Percentiles rank a stretch among this genome's conserved stretches.
Conservation (phyloP, 306 rosid genomes). For the Lathyrus oleraceus region DNA sequence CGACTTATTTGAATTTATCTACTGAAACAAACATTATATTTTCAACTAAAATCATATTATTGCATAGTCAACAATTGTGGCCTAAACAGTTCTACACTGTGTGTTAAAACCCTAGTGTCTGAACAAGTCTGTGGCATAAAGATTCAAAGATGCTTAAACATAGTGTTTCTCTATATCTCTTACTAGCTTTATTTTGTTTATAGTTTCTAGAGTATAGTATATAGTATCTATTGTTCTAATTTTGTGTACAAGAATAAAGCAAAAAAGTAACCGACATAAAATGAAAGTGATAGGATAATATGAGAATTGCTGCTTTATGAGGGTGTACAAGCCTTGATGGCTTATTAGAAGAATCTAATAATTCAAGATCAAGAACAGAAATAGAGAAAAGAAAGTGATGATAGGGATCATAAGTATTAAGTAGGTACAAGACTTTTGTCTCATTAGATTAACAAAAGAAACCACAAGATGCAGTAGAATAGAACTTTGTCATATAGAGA, state of each 20-base stretch:
- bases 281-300: constrained; percentile 50
- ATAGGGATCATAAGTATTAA: constrained; percentile 22
- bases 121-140: constrained; percentile 26
- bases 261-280: constrained; percentile 73
- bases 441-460: constrained; percentile 46
- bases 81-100: constrained; percentile 26
- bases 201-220: constrained; percentile 3
- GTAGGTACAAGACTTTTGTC: constrained; percentile 65
- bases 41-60: background rate
- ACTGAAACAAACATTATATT: background rate
- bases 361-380: constrained; percentile 39
- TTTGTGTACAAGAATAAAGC: constrained; percentile 69
- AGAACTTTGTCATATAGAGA: constrained; percentile 50
- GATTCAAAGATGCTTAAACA: constrained; percentile 23
- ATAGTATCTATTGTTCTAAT: constrained; percentile 34
- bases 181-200: background rate
- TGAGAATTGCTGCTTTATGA: constrained; percentile 42
- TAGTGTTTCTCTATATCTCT: background rate
- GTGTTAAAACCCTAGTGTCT: constrained; percentile 27
- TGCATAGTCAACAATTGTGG: constrained; percentile 44
- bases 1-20: background rate
- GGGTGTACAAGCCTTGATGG: constrained; percentile 30
- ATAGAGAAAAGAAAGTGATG: constrained; percentile 34
- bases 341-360: constrained; percentile 42
- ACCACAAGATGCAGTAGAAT: constrained; percentile 35